A percentile compares a stretch with the other conserved stretches of the same genome.
Conservation (phyloP, 495 filamentous ascomycete genomes). For the Aspergillus bridgeri region DNA sequence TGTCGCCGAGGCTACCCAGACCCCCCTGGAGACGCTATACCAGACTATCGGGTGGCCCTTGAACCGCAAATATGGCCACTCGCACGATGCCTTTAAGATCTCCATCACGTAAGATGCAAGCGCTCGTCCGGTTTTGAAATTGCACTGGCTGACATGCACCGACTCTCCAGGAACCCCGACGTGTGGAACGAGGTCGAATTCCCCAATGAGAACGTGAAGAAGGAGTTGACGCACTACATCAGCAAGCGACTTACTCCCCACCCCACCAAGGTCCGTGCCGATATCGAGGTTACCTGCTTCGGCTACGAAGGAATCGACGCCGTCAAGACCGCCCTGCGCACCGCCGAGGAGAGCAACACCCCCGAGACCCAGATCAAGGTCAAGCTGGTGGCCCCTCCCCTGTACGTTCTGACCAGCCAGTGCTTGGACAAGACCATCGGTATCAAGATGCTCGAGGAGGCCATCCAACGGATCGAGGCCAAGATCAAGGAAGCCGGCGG, state of each 20-base stretch:
- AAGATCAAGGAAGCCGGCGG: conserved; percentile 75
- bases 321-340: conserved; percentile 84
- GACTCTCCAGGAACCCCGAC: conserved; percentile 70
- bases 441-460: conserved; percentile 77
- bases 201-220: conserved; percentile 77
- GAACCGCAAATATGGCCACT: conserved; percentile 95
- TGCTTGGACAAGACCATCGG: conserved; percentile 89
- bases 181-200: conserved; percentile 93
- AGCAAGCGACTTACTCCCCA: conserved; percentile 93
- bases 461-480: conserved; percentile 76
- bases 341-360: conserved; percentile 85
- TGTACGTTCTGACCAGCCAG: conserved; percentile 91
- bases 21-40: conserved; percentile 89
- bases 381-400: conserved; percentile 88
- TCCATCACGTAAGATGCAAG: conserved; percentile 80
- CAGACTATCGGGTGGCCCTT: conserved; percentile 93
- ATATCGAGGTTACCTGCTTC: conserved; percentile 98
- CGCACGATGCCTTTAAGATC: conserved; percentile 97
- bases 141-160: conserved; percentile 1
- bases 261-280: conserved; percentile 95
- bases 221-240: conserved; percentile 89
- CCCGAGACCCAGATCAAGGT: conserved; percentile 92
- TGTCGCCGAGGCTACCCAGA: conserved; percentile 93
- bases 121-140: neutral
- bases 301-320: conserved; percentile 98